Evolutionary conservation across 495 filamentous ascomycete species (phyloP).

Genomic region (Annulohypoxylon maeteangense): DNA sequence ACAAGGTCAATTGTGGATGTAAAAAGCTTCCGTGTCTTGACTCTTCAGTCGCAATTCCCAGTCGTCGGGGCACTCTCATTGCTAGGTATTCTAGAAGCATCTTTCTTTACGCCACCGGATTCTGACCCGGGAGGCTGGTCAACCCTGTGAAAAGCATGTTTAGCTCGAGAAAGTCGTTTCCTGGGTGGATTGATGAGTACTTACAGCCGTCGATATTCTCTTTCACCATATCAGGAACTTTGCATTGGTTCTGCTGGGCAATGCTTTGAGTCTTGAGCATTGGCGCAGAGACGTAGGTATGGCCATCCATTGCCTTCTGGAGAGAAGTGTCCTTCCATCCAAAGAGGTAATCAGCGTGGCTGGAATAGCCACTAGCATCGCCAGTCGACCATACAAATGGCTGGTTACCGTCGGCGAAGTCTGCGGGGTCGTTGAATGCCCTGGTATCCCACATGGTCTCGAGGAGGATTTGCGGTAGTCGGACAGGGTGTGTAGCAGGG

Average conservation of each 20-base stretch:
- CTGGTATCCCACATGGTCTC: constrained; percentile 53
- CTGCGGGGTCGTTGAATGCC: constrained; percentile 51
- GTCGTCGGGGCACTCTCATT: background rate
- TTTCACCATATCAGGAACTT: constrained; percentile 46
- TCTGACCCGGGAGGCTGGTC: constrained; percentile 26
- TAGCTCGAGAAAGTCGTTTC: background rate
- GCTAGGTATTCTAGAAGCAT: constrained; percentile 4
- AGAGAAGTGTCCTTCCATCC: constrained; percentile 50
- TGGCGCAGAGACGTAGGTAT: constrained; percentile 48
- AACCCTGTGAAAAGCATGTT: constrained; percentile 28
- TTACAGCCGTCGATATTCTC: constrained; percentile 50
- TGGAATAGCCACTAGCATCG: constrained; percentile 50
- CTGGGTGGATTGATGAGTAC: constrained; percentile 3
- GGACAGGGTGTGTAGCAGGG: constrained; percentile 45
- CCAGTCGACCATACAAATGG: constrained; percentile 60
- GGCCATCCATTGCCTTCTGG: constrained; percentile 48
- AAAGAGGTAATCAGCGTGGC: constrained; percentile 50
- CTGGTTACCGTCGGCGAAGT: constrained; percentile 53
- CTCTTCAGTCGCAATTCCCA: background rate
- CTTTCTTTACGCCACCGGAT: constrained; percentile 21
- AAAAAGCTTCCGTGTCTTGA: background rate
- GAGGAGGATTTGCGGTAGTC: constrained; percentile 50
- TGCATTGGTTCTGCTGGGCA: constrained; percentile 47
- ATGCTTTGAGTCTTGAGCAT: constrained; percentile 47
- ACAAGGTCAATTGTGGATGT: background rate